Evolutionary conservation across 2,329 filamentous ascomycete genomes (phyloP).

Genomic region (Venturia aucupariae): DNA sequence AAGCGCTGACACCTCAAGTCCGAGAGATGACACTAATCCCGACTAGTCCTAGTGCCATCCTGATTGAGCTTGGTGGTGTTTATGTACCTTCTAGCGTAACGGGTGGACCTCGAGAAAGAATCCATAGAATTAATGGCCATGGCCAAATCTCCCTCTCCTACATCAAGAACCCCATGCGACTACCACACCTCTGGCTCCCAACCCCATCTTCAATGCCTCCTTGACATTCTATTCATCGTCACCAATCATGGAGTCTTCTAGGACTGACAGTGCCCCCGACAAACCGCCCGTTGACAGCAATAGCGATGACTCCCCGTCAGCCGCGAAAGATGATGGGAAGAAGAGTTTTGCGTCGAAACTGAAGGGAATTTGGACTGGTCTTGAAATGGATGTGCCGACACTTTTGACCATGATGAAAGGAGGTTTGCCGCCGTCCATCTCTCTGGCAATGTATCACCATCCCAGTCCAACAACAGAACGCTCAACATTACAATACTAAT

Average conservation of each 20-base stretch:
- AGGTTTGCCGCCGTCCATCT: neutral
- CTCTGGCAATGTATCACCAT: conserved; percentile 7
- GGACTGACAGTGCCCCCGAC: neutral
- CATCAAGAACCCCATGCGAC: neutral
- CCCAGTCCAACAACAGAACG: conserved; percentile 19
- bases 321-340: neutral
- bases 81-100: neutral
- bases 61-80: neutral
- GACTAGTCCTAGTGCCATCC: no score
- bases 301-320: neutral
- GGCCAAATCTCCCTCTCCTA: neutral
- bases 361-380: conserved; percentile 22
- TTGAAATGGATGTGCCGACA: conserved; percentile 27
- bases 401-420: conserved; percentile 30
- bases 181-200: neutral
- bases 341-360: neutral
- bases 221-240: neutral
- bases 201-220: neutral
- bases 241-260: neutral
- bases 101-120: no score
- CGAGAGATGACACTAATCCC: no score
- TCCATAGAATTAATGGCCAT: no score
- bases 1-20: no score
- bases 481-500: conserved; percentile 27
- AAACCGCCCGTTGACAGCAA: neutral